Conservation (phyloP, 2,329 filamentous ascomycete genomes). For the Phoma herbarum region DNA sequence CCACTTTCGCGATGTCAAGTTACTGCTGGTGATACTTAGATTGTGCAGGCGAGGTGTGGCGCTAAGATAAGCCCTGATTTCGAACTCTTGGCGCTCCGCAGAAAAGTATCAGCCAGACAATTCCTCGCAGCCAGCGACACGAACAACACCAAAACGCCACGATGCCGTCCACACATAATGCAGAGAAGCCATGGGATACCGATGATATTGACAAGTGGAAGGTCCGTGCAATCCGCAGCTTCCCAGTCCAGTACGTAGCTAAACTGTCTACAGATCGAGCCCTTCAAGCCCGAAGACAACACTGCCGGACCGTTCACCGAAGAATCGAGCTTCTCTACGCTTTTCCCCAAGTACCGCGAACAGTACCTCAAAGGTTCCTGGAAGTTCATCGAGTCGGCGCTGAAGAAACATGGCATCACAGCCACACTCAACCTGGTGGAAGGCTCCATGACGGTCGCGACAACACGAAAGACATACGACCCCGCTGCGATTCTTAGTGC, state of each 20-base stretch:
- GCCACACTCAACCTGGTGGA: conserved; percentile 95
- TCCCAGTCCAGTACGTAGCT: neutral
- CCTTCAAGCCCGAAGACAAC: conserved; percentile 88
- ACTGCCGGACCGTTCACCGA: conserved; percentile 84
- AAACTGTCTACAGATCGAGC: conserved; percentile 66
- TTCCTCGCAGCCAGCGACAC: conserved; percentile 4
- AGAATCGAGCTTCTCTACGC: conserved; percentile 84
- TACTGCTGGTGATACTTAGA: neutral
- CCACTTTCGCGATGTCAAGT: neutral
- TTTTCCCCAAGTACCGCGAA: conserved; percentile 98
- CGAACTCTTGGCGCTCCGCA: conserved; percentile 15
- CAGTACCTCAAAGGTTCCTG: conserved; percentile 91
- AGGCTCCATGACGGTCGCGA: conserved; percentile 96
- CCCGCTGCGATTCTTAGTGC: conserved; percentile 93
- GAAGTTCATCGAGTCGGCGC: conserved; percentile 85
- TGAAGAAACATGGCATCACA: conserved; percentile 87
- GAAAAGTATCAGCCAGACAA: conserved; percentile 8
- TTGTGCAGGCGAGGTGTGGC: neutral
- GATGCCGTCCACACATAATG: conserved; percentile 91
- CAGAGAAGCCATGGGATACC: conserved; percentile 80
- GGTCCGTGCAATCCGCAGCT: conserved; percentile 52
- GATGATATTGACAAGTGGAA: conserved; percentile 99
- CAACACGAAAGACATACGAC: conserved; percentile 89
- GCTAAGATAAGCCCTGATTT: conserved; percentile 11
- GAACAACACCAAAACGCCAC: conserved; percentile 16